These are phyloP conservation scores for Chrysanthemum seticuspe DNA, from an alignment of 129 eudicot species.

Conservation along the genomic window DNA sequence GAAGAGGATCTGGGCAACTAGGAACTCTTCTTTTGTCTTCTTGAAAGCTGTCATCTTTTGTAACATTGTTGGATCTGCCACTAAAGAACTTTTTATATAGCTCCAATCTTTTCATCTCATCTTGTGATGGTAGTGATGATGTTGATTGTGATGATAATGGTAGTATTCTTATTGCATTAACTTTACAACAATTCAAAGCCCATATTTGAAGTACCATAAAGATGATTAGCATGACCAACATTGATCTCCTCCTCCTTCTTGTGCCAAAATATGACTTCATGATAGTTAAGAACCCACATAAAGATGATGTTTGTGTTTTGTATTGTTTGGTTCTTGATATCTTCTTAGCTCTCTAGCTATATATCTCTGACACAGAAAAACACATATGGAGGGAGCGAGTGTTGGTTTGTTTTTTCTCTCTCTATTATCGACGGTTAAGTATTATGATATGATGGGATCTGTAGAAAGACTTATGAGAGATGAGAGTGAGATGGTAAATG, in stretches of 20 bases:
- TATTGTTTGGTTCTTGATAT: too few species aligned
- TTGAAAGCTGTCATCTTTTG: conserved; percentile 23
- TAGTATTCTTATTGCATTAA: conserved; percentile 48
- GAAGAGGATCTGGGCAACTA: conserved; percentile 98
- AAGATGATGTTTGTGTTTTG: too few species aligned
- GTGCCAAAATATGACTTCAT: background rate
- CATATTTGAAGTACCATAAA: conserved; percentile 44
- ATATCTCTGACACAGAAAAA: too few species aligned
- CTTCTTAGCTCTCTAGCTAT: too few species aligned
- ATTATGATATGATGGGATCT: too few species aligned
- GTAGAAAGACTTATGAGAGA: too few species aligned
- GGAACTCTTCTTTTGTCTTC: conserved; percentile 74
- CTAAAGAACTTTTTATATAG: conserved; percentile 49
- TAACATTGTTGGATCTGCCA: conserved; percentile 26
- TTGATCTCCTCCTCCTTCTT: background rate
- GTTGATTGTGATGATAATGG: conserved; percentile 1
- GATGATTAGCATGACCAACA: conserved; percentile 36
- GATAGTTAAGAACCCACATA: too few species aligned
- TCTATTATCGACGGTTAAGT: too few species aligned
- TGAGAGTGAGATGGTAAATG: too few species aligned
- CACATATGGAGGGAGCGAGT: too few species aligned
- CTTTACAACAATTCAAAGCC: conserved; percentile 36
- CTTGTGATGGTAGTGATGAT: conserved; percentile 22
- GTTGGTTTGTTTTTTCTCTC: too few species aligned
- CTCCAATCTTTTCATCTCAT: conserved; percentile 34